phyloP scores from a whole-genome alignment of 306 rosid species.

The Lathyrus tuberosus region DNA sequence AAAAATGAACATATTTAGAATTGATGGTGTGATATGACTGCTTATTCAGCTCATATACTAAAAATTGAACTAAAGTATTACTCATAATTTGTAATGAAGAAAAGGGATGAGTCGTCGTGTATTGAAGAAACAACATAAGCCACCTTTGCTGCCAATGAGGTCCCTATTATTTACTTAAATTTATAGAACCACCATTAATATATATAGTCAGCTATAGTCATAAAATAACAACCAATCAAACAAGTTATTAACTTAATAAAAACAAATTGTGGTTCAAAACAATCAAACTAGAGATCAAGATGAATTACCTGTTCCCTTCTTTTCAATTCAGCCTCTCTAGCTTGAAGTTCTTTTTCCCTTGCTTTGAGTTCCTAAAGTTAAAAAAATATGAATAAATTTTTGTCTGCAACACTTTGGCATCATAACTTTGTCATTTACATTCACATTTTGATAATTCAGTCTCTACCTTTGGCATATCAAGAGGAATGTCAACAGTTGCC shows the following conservation, averaged over 20 bases:
- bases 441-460: constrained; percentile 29
- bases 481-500: constrained; percentile 71
- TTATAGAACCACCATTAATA: background rate
- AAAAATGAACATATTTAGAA: constrained; percentile 7
- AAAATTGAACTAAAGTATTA: constrained; percentile 15
- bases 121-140: background rate
- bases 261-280: constrained; percentile 5
- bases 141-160: constrained; percentile 3
- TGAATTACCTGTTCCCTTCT: constrained; percentile 82
- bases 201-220: background rate
- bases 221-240: constrained; percentile 7
- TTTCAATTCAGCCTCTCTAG: constrained; percentile 86
- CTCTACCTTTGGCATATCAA: constrained; percentile 52
- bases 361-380: constrained; percentile 60
- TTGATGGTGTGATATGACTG: constrained; percentile 7
- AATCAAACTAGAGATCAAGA: constrained; percentile 29
- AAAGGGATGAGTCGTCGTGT: background rate
- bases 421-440: constrained; percentile 34
- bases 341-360: constrained; percentile 82
- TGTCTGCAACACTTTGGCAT: background rate
- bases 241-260: background rate
- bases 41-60: constrained; percentile 13
- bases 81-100: constrained; percentile 10
- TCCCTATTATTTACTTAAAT: constrained; percentile 24
- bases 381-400: constrained; percentile 11